These are phyloP conservation scores for Neoarthrinium moseri DNA, from an alignment of 2,329 filamentous ascomycete genomes.

Conservation along the genomic window DNA sequence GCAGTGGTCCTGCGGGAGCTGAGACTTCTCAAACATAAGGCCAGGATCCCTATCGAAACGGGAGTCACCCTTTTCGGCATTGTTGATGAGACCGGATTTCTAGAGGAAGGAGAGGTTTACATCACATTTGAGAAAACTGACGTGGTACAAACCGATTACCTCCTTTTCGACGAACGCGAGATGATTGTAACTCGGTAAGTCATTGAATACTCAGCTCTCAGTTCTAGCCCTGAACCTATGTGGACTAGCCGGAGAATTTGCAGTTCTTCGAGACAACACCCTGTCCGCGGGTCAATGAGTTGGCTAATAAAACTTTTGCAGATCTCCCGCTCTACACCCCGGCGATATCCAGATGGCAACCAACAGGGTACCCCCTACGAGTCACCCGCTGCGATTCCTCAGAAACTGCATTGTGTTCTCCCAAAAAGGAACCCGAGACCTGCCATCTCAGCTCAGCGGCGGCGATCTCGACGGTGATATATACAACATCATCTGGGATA, in stretches of 20 bases:
- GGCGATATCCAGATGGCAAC: constrained; percentile 71
- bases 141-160: constrained; percentile 18
- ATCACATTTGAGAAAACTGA: constrained; percentile 51
- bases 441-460: constrained; percentile 76
- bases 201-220: neutral
- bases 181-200: constrained; percentile 60
- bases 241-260: too few relatives aligned
- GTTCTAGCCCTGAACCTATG: too few relatives aligned
- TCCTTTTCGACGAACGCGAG: constrained; percentile 33
- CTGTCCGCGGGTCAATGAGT: too few relatives aligned
- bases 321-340: constrained; percentile 79
- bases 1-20: constrained; percentile 69
- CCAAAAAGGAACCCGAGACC: constrained; percentile 65
- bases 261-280: too few relatives aligned
- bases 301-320: constrained; percentile 17
- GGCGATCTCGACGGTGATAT: constrained; percentile 84
- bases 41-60: constrained; percentile 67
- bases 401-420: constrained; percentile 80
- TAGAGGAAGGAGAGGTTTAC: constrained; percentile 68
- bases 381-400: constrained; percentile 60
- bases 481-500: constrained; percentile 78
- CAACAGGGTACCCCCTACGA: constrained; percentile 58
- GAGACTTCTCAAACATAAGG: constrained; percentile 73
- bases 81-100: constrained; percentile 74
- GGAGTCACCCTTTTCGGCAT: constrained; percentile 80